Evolutionary conservation across 352 stramenopile species (phyloP), one percentile per base, ranked within the genome.

Genomic region (Phytopythium delawarense): DNA sequence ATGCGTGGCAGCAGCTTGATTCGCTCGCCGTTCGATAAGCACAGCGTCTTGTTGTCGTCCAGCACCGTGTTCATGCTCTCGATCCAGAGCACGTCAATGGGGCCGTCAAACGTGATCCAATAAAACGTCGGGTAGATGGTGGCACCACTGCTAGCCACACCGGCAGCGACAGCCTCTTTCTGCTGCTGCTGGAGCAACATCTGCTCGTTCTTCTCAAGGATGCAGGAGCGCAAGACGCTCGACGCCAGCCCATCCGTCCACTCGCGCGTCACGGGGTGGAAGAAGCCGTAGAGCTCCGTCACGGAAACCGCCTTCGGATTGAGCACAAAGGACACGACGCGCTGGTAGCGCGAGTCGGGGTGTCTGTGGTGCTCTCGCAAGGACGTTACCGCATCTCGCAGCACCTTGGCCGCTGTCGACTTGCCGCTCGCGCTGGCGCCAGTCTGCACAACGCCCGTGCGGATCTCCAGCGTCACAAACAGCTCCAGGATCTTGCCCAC

Each of bases 381-480:
- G 0, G 70, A 66, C n/a, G 63, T 84, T 16, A 92, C 40, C 2
- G 84, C 69, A 11, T 81, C 63, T 35, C 67, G 82, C 6, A 94
- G 58, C 28, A 91, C 71, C 9, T 51, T 59, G 30, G 76, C 59
- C 7, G 77, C 75, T 0, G 68, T 81, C 23, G 71, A 90, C 65
- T 96, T 96, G 5, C 88, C 88, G 58, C 79, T 88, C 2, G 87
- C 85, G 21, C 79, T 88, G 0, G 69, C 62, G 1, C 88, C 88
- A 7, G 70, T 90, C 12, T 98, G 84, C 8, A 93, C 90, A 18
- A 95, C 72, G 6, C 93, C 94, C 39, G 96, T 79, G 8, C 94
- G 89, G 25, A 98, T 92, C 59, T 97, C 87, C 21, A 98, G 76
- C 4, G 92, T 97, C 46, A 92, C 90, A 63, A 97, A 97, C 35